Evolutionary conservation across 75 land plant genomes (phyloP), one percentile per base, ranked within the genome.

Genomic region (Larix kaempferi): DNA sequence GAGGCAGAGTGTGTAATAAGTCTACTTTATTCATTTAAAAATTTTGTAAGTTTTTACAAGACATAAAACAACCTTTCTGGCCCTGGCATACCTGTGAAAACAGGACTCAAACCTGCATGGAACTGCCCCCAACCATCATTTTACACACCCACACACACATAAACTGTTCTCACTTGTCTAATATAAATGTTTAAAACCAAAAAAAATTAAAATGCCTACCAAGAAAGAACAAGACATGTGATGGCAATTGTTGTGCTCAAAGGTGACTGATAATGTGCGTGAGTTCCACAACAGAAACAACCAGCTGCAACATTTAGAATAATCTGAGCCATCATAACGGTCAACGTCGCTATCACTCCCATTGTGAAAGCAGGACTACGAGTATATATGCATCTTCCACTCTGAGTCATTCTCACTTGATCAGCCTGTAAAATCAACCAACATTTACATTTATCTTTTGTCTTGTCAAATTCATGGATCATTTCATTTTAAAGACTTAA

Each of bases 301-400:
- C 95, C 92, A 77, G 86, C 86, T 19, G 85, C 71, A 77, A 79
- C 63, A 59, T 90, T 90, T 26, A 88, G 79, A 16, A 85, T 80
- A 11, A 87, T 71, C 82, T 92, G 90, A 62, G 95, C 95, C 15
- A 88, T 80, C 78, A 88, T 25, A 59, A 92, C 82, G 26, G 89
- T 61, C 22, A 83, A 56, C 3, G 90, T 92, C 69, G 95, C 86
- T 59, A 82, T 76, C 63, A 83, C 66, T 37, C 95, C 95, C 56
- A 92, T 85, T 37, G 66, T 83, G 15, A 86, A 59, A 15, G 95
- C 90, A 25, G 95, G 90, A 75, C 87, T 90, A 54, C 85, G 76
- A 76, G 90, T 86, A 77, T 92, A 90, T 33, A 60, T 49, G 74
- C 95, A 92, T 64, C 37, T 29, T 2, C 75, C 73, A 60, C 74